Evolutionary conservation across 441 rosid species (phyloP), one percentile per base, ranked within the genome.

Genomic region (Populus tomentosa): DNA sequence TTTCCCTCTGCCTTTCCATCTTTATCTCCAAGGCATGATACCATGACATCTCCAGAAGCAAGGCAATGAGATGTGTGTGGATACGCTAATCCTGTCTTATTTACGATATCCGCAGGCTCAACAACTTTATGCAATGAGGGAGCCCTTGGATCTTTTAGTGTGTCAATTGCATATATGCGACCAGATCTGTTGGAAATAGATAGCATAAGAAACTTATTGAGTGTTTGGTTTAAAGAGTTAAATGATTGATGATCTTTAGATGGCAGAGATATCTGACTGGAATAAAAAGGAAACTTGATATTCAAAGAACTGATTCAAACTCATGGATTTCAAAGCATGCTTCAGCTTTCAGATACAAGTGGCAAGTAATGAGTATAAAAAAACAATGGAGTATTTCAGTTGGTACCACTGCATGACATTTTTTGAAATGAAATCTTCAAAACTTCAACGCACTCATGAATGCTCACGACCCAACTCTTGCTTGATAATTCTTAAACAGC

Each of bases 51-150:
- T 10, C 98, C 97, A n/a, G 98, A 84, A 70, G 93, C 97, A 80
- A 95, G 98, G 75, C 98, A 95, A 82, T 95, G 98, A 7, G 98
- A 81, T 4, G 98, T 95, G 85, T 95, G 98, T n/a, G 98, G 98
- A 86, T 81, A 95, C 3, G 96, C 92, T 66, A 95, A 87, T 76
- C 98, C 95, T 2, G 98, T 94, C 87, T 91, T 94, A 63, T 80
- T 77, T 20, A 86, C 46, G 28, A 91, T 88, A 66, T 91, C 93
- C 14, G 84, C 77, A 67, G 94, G 85, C 68, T 93, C 90, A 7
- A 94, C 95, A 82, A 85, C 89, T 85, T 94, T 91, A 82, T 94
- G 92, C 80, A 94, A 75, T 63, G 91, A 81, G 59, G 98, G 98
- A 30, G 95, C 94, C 73, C 33, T 90, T 1, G 95, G 97, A 81